A percentile compares a stretch with the other conserved stretches of the same genome.
These are phyloP conservation scores for Penicillium sp. DNA, from an alignment of 2,329 filamentous ascomycete species.

Conservation along the genomic window DNA sequence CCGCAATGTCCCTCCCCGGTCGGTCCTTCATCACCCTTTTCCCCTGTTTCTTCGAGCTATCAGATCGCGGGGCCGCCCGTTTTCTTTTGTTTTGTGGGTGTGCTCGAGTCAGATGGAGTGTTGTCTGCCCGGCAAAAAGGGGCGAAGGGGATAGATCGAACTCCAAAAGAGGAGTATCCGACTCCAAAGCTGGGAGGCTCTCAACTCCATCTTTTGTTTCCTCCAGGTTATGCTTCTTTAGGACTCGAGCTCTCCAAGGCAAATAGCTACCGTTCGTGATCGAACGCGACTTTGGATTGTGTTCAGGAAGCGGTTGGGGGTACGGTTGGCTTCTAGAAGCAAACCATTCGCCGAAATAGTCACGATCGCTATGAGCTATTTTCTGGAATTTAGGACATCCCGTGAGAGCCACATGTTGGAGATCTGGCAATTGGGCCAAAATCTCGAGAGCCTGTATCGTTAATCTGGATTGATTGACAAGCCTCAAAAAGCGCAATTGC, in stretches of 20 bases:
- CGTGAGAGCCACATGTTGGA: conserved; percentile 28
- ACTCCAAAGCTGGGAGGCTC: not conserved
- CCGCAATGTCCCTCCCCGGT: conserved; percentile 25
- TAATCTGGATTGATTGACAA: conserved; percentile 34
- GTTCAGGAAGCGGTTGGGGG: no score
- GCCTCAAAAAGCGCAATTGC: conserved; percentile 38
- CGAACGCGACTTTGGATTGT: not conserved
- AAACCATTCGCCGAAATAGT: conserved; percentile 1
- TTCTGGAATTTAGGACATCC: conserved; percentile 13
- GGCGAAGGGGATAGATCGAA: not conserved
- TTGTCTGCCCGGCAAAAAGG: no score
- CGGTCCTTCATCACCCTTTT: conserved; percentile 28
- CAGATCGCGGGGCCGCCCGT: not conserved
- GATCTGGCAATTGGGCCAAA: conserved; percentile 34
- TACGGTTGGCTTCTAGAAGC: not conserved
- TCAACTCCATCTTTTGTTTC: not conserved
- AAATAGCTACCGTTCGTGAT: no score
- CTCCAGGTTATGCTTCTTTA: no score
- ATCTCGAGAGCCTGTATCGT: conserved; percentile 33
- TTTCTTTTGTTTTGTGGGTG: conserved; percentile 5
- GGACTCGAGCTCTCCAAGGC: not conserved
- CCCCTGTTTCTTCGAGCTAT: not conserved
- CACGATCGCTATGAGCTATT: not conserved
- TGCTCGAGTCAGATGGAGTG: not conserved
- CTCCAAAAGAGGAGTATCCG: not conserved